These are phyloP conservation scores for Xeromyces bisporus DNA, from an alignment of 495 filamentous ascomycete species.

Conservation along the genomic window DNA sequence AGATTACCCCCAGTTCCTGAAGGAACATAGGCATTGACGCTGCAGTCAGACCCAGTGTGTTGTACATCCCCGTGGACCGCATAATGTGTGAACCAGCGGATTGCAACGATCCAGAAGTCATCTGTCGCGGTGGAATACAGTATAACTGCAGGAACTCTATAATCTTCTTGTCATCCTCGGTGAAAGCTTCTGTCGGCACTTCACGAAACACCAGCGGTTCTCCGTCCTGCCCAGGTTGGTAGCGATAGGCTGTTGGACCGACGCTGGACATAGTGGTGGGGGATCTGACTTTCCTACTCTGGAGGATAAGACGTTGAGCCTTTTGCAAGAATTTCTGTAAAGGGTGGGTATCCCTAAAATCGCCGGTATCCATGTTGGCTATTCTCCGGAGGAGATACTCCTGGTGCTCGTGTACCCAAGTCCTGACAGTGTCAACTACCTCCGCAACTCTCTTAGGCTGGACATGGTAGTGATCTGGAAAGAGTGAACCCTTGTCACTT, in stretches of 20 bases:
- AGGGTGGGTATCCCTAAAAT: conserved; percentile 17
- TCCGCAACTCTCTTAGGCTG: conserved; percentile 28
- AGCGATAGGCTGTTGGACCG: conserved; percentile 27
- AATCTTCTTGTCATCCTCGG: conserved; percentile 34
- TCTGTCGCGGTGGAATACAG: conserved; percentile 27
- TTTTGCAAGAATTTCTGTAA: conserved; percentile 45
- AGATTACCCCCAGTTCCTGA: conserved; percentile 69
- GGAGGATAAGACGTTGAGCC: conserved; percentile 44
- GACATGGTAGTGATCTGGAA: conserved; percentile 28
- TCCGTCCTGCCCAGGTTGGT: conserved; percentile 16
- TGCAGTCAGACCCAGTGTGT: conserved; percentile 33
- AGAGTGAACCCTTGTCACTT: conserved; percentile 31
- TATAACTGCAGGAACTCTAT: conserved; percentile 55
- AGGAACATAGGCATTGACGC: conserved; percentile 51
- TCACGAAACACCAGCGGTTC: conserved; percentile 25
- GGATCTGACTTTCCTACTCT: conserved; percentile 45
- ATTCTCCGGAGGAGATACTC: conserved; percentile 20
- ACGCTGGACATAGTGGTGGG: conserved; percentile 40
- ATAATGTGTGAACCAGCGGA: conserved; percentile 55
- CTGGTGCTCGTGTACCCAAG: conserved; percentile 44
- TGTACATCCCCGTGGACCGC: conserved; percentile 54
- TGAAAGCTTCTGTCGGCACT: conserved; percentile 20
- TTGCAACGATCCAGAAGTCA: conserved; percentile 35
- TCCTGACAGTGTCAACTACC: conserved; percentile 28
- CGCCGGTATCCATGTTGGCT: conserved; percentile 6